Base-by-base conservation (phyloP, 805 yeast species). In the Tanozyma kutaoensis region DNA sequence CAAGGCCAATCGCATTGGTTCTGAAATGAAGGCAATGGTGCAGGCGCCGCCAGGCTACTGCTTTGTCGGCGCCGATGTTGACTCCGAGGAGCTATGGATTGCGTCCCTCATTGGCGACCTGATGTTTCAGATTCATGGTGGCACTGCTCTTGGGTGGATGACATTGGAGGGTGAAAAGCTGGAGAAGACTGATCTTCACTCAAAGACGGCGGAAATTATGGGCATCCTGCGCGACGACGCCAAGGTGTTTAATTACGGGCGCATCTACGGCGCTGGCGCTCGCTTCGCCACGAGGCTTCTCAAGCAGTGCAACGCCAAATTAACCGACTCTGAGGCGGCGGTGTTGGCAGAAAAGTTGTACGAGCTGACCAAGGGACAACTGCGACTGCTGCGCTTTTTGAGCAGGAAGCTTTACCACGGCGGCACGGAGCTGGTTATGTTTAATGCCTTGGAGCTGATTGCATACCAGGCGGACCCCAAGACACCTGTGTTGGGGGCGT, bases 121-220 rank as follows among this genome's bases (percentile, higher is more conserved):
- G 0, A 70, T 76, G 28, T 82, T 88, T 51, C 71, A 76, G 19
- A 57, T 80, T 14, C 99, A 91, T 49, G 99, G 98, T 5, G 93
- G 93, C 10, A 84, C 97, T 0, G 94, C 97, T 0, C 67, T 93
- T 29, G 96, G 97, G 0, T 93, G 98, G 98, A 93, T 91, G 99
- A 86, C 96, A 2, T 62, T 91, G 30, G 99, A 91, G 57, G 99
- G 99, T 12, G 74, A 88, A 4, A 91, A 91, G 52, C 62, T 58
- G 30, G 88, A 79, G 29, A 93, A 91, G 4, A 93, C 99, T 0
- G 99, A 91, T 54, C 55, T 93, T 33, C 99, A 91, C 47, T 84
- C 96, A 0, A 85, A 80, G 38, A 91, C 97, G 0, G 95, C 98
- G 0, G 64, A 66, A 8, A 85, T 93, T 38, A 53, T 91, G 46